Evolutionary conservation across 148 eudicot genomes (phyloP), one percentile per base, ranked within the genome.

Genomic region (Gaultheria prostrata): DNA sequence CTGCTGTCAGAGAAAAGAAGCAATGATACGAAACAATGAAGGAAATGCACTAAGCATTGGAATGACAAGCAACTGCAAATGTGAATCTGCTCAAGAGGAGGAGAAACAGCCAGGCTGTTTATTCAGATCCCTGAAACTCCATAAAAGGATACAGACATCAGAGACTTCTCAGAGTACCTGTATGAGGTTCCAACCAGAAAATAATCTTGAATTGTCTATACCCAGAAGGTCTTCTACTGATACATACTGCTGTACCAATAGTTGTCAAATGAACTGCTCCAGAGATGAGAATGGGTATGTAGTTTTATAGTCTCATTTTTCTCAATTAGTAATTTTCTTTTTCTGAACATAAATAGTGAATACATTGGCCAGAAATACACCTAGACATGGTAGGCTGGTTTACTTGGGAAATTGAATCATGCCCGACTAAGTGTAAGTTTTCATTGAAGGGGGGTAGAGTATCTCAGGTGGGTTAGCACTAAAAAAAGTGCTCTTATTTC

Each of bases 31-130:
- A 77, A 93, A 88, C 85, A 92, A 82, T 78, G 93, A 95, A 48
- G 99, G 98, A 49, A 97, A 97, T 89, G 90, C 93, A 2, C 83
- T 95, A 12, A 93, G 93, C 84, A 88, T 92, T 79, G 93, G 90
- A 76, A 84, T 80, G 6, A 72, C 85, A 17, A 51, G 70, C 13
- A 83, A 48, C 67, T 53, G 45, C 43, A 71, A 67, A 13, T 82
- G 85, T 79, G 85, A 78, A 51, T 8, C 80, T 56, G 77, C 86
- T 50, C 85, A 76, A 46, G 91, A 87, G 79, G 85, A 82, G 14
- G 90, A 85, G 83, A 83, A 65, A 56, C 90, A 93, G 84, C 87
- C 81, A 33, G 78, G 83, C 54, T 93, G 91, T 87, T 93, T 89
- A 71, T 87, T 88, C 3, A 90, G 86, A 84, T 81, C 81, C 32